These are phyloP conservation scores for Podaxis sp. DNA, from an alignment of 768 basidiomycete species.

Conservation along the genomic window DNA sequence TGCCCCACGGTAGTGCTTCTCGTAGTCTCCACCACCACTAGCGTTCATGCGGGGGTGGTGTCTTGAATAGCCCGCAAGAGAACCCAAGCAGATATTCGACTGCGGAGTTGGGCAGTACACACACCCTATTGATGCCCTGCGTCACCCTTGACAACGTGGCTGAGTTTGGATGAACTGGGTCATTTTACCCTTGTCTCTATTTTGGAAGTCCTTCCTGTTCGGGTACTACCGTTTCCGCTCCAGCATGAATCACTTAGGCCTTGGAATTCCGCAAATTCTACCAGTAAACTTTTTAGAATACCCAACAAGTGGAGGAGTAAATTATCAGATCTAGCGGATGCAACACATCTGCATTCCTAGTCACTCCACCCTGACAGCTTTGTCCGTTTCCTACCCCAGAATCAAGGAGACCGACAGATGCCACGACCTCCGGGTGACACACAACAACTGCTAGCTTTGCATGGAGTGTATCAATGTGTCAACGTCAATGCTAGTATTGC, in stretches of 20 bases:
- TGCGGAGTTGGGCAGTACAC: not conserved
- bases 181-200: not conserved
- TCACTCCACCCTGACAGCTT: too few relatives aligned
- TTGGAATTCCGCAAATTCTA: too few relatives aligned
- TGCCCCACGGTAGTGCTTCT: not conserved
- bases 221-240: not conserved
- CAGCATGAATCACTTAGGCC: not conserved
- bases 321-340: too few relatives aligned
- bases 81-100: not conserved
- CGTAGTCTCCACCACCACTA: not conserved
- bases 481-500: too few relatives aligned
- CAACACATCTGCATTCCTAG: too few relatives aligned
- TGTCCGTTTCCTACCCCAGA: too few relatives aligned
- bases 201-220: not conserved
- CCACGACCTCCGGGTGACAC: too few relatives aligned
- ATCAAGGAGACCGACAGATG: too few relatives aligned
- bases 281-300: too few relatives aligned
- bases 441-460: not conserved
- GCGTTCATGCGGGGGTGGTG: not conserved
- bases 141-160: not conserved
- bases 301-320: too few relatives aligned
- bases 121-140: not conserved
- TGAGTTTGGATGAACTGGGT: not conserved
- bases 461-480: not conserved
- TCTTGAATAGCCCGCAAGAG: not conserved